Base-by-base conservation (phyloP, 305 asterid species). In the Striga hermonthica region DNA sequence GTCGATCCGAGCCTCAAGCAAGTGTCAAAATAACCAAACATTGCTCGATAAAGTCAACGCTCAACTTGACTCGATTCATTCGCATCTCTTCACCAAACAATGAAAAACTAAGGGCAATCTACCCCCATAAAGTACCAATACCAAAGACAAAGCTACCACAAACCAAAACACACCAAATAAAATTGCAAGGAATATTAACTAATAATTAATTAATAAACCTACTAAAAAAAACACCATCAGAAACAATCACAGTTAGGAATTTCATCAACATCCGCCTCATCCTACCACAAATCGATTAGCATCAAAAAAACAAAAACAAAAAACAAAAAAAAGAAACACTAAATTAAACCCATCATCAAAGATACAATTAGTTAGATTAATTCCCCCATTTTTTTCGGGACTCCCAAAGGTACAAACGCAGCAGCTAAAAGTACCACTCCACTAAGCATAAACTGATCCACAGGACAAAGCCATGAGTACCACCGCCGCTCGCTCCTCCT, bases 401-500 rank as follows among this genome's bases (percentile, higher is more conserved):
- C 0, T 45, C 4, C 1, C 44, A 39, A 39, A 0, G 70, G 82
- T 78, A 74, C 83, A 65, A 72, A 70, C 14, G n/a, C n/a, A 57
- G 41, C 13, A 72, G 56, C 65, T 1, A 0, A n/a, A 63, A 36
- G 85, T 76, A 76, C 79, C 40, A 70, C 70, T 43, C 2, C 61
- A 6, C 74, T 82, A 84, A 67, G 90, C 83, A 65, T 73, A 80
- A 48, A 83, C 88, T 63, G 94, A 81, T 76, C 87, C 95, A 57
- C 85, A 85, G 3, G 95, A 83, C 7, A 91, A 80, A 9, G 96
- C 86, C 96, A 89, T 85, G 79, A 91, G 75, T 7, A 89, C 77
- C 8, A 89, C 50, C 12, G 98, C 96, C 49, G 98, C 96, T 54
- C 77, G 79, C 49, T 91, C 98, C 57, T 91, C 95, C 72, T 91